Evolutionary conservation across 148 eudicot species (phyloP), one percentile per base, ranked within the genome.

Genomic region (Heliamphora exappendiculata): DNA sequence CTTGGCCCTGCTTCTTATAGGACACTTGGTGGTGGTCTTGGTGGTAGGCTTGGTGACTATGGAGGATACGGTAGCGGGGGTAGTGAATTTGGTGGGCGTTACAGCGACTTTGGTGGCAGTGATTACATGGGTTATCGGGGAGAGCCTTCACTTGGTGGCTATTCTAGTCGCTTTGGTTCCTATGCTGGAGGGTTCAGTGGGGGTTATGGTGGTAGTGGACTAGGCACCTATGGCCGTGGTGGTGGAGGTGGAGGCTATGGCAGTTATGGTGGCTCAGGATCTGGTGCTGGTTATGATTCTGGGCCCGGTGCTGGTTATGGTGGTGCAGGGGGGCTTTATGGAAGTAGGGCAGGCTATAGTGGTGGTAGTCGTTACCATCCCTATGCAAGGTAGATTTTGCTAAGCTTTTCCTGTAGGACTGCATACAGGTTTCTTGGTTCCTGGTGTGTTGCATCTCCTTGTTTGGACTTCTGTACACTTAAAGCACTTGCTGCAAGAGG

Each of bases 131-230:
- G 82, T 72, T 84, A 78, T 71, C 75, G 86, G 63, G 83, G 80
- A 53, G 86, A 83, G 55, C 76, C 83, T 22, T 47, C 86, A 62
- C 67, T 77, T 58, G 81, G 41, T 62, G 67, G 81, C 49, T 84
- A 81, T 49, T 78, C 85, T 79, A 73, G 82, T 60, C 85, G 85
- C 53, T 79, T 72, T 78, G 81, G 86, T 73, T 70, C 82, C 26
- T 76, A 68, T 26, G 57, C 53, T 20, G 82, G 82, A 60, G 81
- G 76, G 24, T 65, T 58, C 51, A 74, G 82, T 69, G 83, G 80
- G 47, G 83, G 83, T 29, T 83, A 80, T 68, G 83, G 80, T 33
- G 81, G 69, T 14, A 80, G 77, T 65, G 82, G 82, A 29, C 34
- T 80, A 28, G 76, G 81, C 59, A 70, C 75, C 5, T 82, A 78